Evolutionary conservation across 1,284 basidiomycete genomes (phyloP).

Genomic region (Puccinia hordei): DNA sequence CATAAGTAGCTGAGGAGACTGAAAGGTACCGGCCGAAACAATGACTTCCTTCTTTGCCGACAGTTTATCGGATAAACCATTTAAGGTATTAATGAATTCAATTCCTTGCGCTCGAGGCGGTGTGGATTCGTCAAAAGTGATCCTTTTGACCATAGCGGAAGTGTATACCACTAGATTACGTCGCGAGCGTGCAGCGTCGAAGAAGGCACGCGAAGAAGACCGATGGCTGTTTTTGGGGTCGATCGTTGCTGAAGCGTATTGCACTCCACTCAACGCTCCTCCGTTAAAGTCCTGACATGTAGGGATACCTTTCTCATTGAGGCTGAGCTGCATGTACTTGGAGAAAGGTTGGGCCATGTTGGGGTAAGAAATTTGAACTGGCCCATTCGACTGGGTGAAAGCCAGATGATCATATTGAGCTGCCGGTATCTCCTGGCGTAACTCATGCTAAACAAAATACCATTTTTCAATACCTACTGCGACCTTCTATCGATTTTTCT

Average conservation of each 20-base stretch:
- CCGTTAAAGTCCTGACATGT: conserved; percentile 36
- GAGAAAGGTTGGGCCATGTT: conserved; percentile 42
- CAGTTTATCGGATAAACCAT: neutral
- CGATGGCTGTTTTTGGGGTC: conserved; percentile 28
- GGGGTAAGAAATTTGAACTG: conserved; percentile 57
- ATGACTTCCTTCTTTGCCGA: conserved; percentile 55
- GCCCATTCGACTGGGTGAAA: conserved; percentile 51
- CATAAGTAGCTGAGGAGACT: conserved; percentile 57
- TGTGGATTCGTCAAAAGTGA: conserved; percentile 29
- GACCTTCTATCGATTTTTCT: too few species aligned
- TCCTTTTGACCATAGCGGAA: conserved; percentile 9
- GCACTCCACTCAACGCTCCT: conserved; percentile 28
- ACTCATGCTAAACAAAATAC: conserved; percentile 46
- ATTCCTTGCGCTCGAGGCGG: conserved; percentile 31
- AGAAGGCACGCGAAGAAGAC: conserved; percentile 29
- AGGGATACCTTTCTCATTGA: conserved; percentile 56
- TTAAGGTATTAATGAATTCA: conserved; percentile 9
- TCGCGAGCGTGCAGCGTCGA: neutral
- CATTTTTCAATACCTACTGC: conserved; percentile 47
- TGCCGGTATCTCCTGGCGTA: conserved; percentile 30
- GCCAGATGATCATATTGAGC: conserved; percentile 9
- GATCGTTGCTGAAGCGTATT: conserved; percentile 38
- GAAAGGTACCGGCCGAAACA: conserved; percentile 56
- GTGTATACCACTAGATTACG: conserved; percentile 27
- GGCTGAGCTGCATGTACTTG: conserved; percentile 53